Evolutionary conservation across 495 filamentous ascomycete genomes (phyloP).

Genomic region (Aspergillus campestris): DNA sequence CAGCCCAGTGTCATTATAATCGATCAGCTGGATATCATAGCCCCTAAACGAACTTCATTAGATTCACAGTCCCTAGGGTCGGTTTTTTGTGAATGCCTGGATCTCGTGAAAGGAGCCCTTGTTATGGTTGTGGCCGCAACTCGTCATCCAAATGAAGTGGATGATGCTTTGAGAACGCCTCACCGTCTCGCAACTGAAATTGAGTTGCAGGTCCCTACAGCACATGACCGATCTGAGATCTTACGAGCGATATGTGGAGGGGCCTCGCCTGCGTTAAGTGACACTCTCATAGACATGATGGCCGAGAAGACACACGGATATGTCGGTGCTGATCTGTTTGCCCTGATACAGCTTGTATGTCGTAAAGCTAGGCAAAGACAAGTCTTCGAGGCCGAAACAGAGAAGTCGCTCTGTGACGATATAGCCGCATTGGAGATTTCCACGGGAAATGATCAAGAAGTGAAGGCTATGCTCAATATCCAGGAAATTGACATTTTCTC

Average conservation of each 20-base stretch:
- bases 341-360: constrained; percentile 39
- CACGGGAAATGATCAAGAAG: background rate
- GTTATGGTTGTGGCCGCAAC: constrained; percentile 70
- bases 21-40: constrained; percentile 70
- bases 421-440: no score
- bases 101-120: constrained; percentile 30
- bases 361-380: constrained; percentile 34
- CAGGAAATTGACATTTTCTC: constrained; percentile 43
- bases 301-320: constrained; percentile 59
- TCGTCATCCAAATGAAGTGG: constrained; percentile 64
- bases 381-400: constrained; percentile 4
- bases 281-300: constrained; percentile 35
- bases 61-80: constrained; percentile 30
- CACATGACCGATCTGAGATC: constrained; percentile 62
- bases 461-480: constrained; percentile 19
- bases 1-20: constrained; percentile 80
- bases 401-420: no score
- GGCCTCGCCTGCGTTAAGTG: constrained; percentile 19
- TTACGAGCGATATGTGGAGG: constrained; percentile 41
- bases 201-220: constrained; percentile 72
- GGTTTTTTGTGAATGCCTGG: constrained; percentile 36
- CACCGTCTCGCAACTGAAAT: constrained; percentile 64
- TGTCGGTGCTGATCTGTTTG: constrained; percentile 55
- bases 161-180: constrained; percentile 58
- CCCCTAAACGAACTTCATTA: constrained; percentile 47